Conservation (phyloP, 2,329 filamentous ascomycete genomes). For the Aspergillus sp. region DNA sequence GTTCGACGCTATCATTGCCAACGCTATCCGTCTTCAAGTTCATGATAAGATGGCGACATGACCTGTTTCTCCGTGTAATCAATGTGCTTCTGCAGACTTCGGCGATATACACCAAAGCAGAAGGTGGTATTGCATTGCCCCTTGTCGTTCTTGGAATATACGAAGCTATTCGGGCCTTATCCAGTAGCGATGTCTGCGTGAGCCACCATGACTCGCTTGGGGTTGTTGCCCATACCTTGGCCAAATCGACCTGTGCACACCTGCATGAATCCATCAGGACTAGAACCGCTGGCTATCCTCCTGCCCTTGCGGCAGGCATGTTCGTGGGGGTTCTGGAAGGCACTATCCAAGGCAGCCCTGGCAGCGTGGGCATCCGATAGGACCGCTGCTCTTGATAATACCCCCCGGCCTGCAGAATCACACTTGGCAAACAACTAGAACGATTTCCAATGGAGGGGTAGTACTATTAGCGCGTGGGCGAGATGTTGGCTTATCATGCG, state of each 20-base stretch:
- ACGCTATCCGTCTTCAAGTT: neutral
- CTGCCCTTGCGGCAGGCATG: neutral
- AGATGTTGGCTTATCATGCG: neutral
- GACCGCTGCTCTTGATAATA: neutral
- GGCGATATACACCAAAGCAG: conserved; percentile 12
- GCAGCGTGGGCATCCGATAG: neutral
- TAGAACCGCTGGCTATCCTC: too few relatives aligned
- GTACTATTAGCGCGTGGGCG: neutral
- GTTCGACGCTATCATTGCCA: neutral
- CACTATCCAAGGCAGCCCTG: neutral
- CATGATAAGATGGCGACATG: neutral
- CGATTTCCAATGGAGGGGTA: neutral
- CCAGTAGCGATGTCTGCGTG: neutral
- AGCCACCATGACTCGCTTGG: neutral
- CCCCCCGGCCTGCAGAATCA: neutral
- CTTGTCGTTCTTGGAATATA: neutral
- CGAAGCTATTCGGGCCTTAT: conserved; percentile 1
- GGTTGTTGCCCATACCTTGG: neutral
- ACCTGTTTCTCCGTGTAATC: neutral
- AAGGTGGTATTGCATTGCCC: conserved; percentile 15
- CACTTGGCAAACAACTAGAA: neutral
- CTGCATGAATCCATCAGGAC: too few relatives aligned
- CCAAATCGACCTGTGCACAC: neutral
- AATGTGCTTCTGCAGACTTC: neutral
- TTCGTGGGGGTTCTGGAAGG: neutral